Evolutionary conservation across 257 asterid genomes (phyloP).

Genomic region (Ehretia macrophylla): DNA sequence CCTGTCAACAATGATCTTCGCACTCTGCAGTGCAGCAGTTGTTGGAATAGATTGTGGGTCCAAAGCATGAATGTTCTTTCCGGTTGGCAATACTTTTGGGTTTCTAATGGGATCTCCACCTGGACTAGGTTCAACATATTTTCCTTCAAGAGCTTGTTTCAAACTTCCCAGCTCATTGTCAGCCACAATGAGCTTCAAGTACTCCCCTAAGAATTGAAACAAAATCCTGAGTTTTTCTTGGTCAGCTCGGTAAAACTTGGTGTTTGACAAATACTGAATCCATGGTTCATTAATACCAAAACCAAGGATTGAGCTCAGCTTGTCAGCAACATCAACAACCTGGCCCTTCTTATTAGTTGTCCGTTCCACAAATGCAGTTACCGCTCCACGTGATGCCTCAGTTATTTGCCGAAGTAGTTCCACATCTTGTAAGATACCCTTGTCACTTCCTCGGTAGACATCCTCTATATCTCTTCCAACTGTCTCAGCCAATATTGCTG

Average conservation of each 20-base stretch:
- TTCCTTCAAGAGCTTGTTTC: constrained; percentile 94
- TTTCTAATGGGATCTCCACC: constrained; percentile 98
- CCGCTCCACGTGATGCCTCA: constrained; percentile 80
- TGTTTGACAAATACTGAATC: constrained; percentile 69
- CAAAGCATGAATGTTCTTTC: constrained; percentile 94
- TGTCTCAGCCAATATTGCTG: constrained; percentile 67
- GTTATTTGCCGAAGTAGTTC: constrained; percentile 86
- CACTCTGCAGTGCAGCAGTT: constrained; percentile 92
- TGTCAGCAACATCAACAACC: constrained; percentile 67
- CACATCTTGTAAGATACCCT: constrained; percentile 71
- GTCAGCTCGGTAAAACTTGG: constrained; percentile 81
- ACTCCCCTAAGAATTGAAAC: constrained; percentile 70
- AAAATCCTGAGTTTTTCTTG: constrained; percentile 70
- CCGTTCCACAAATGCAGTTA: constrained; percentile 64
- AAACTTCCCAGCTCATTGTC: constrained; percentile 89
- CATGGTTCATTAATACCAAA: constrained; percentile 91
- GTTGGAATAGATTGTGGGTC: constrained; percentile 97
- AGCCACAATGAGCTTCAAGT: constrained; percentile 87
- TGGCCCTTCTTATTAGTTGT: constrained; percentile 81
- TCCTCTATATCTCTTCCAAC: constrained; percentile 81
- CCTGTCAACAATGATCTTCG: constrained; percentile 84
- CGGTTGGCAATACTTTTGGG: constrained; percentile 94
- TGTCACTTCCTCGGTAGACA: constrained; percentile 73
- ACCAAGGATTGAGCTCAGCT: constrained; percentile 70
- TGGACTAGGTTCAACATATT: constrained; percentile 91